Base-by-base conservation (phyloP, 139 green algal species). In the Chlorella sorokiniana region DNA sequence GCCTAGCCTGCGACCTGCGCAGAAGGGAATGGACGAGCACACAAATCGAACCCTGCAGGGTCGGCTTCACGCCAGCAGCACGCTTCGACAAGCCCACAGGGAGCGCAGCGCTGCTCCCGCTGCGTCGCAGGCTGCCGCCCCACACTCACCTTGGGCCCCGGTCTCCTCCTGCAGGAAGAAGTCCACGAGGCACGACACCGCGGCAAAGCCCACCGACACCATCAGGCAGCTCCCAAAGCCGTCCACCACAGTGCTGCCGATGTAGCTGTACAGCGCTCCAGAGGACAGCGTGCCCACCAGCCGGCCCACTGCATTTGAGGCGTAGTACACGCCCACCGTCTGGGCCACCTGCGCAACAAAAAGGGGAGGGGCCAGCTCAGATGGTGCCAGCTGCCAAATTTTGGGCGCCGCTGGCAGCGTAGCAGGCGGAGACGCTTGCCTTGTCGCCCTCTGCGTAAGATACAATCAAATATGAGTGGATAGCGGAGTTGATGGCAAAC, bases 261-360 rank as follows among this genome's bases (percentile, higher is more conserved):
- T 87, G 75, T 92, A 96, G 3, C 88, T 90, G 83, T 97, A 97
- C 69, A 97, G 84, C 38, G 91, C 90, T 18, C 94, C 78, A 3
- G 87, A 93, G 4, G 92, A 83, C 9, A 97, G 80, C 2, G 94
- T 97, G 69, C 94, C 93, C 35, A 82, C 76, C 33, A 97, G 86
- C 14, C 94, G 89, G 1, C 94, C 94, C 65, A 93, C 85, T 2
- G 94, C 94, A 75, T 97, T 97, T 16, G 90, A 85, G 79, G 91
- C 92, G 84, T 97, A 97, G 84, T 97, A 97, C 73, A 95, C 95
- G 29, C 94, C 94, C 6, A 97, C 91, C 48, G 92, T 94, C 76
- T 93, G 94, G 31, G 93, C 91, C 59, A 97, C 89, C 78, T 83
- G 78, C 51, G 35, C 5, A 9, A 33, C 61, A 37, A 33, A 3